Conservation (phyloP, 177 flowering plant genomes). For the Telopea speciosissima region DNA sequence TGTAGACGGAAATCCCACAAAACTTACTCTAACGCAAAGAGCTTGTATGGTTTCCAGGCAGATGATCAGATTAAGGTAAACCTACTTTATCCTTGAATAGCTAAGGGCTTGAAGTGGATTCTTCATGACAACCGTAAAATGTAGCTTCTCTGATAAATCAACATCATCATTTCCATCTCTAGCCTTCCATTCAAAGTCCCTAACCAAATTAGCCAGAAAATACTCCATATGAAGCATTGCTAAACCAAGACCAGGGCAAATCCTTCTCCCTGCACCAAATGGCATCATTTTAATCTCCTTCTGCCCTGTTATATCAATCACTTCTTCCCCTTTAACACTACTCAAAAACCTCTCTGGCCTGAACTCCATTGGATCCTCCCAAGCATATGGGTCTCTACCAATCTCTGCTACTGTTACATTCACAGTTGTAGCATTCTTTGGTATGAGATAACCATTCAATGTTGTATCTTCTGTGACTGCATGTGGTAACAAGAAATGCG, state of each 20-base stretch:
- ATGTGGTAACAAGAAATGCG: not conserved
- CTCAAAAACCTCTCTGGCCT: not conserved
- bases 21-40: no score
- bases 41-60: no score
- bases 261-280: not conserved
- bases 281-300: not conserved
- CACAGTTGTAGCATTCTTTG: not conserved
- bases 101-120: not conserved
- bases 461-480: not conserved
- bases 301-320: not conserved
- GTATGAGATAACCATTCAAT: not conserved
- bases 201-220: not conserved
- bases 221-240: not conserved
- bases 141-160: not conserved
- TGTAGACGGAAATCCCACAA: no score
- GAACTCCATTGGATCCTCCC: conserved; percentile 4
- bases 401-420: not conserved
- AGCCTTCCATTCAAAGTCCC: not conserved
- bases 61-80: no score
- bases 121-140: not conserved
- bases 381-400: not conserved
- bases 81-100: not conserved
- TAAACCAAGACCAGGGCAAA: not conserved
- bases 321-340: not conserved
- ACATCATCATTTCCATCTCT: not conserved